Base-by-base conservation (phyloP, 176 grass and related monocot genomes). In the Neostapfia colusana region DNA sequence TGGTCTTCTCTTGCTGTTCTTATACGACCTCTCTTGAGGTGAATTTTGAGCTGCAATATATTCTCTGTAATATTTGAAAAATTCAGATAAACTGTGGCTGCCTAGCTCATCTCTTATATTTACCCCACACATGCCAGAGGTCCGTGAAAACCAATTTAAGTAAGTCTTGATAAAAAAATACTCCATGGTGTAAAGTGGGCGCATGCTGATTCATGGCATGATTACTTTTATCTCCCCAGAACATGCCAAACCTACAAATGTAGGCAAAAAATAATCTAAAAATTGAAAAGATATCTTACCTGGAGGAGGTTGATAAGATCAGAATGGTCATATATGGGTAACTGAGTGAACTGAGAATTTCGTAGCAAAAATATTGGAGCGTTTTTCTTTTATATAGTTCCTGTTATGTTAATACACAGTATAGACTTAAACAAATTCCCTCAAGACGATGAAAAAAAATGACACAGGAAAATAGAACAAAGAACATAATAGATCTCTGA, bases 121-220 rank as follows among this genome's bases (percentile, higher is more conserved):
- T 37, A 65, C 1, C 0, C 12, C 20, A 17, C 44, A 65, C 28
- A n/a, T 77, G 59, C 1, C 8, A 5, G 0, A 16, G 3, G 18
- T 65, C 60, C 44, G 65, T 10, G 74, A 3, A 65, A 49, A 2
- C 58, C 4, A 17, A 24, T 28, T 27, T 23, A 16, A 12, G 39
- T 41, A 50, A 13, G 40, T 42, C 62, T 46, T 76, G 17, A 63
- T 37, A 27, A 34, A 18, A 37, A 31, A 50, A 34, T 25, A 50
- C 49, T 38, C 28, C 74, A 51, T 65, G 74, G 13, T 64, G 60
- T 17, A 77, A 65, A 77, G 20, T 25, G 36, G 18, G 43, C 7
- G 48, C 61, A 50, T 65, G 60, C 7, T 63, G 58, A n/a, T n/a
- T n/a, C n/a, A 76, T 63, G 73, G 45, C 44, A 71, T 63, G 57